These are phyloP conservation scores for Quercus phellos DNA, from an alignment of 331 rosid genomes.

Conservation along the genomic window DNA sequence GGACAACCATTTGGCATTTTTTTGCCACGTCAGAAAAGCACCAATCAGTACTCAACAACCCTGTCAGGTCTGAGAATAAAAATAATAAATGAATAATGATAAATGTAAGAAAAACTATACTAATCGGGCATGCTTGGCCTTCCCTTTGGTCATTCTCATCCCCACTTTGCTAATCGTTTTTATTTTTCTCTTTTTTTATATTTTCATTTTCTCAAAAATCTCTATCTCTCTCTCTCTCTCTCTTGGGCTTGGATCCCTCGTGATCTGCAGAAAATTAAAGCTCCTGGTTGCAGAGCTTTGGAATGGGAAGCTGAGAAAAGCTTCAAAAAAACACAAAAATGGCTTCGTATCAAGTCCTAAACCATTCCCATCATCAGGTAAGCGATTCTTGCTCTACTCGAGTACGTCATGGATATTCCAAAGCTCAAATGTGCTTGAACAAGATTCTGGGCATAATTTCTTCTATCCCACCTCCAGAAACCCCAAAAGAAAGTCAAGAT, in stretches of 20 bases:
- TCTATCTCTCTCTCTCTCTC: neutral
- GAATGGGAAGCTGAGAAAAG: neutral
- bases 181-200: neutral
- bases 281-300: neutral
- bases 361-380: conserved; percentile 10
- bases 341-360: conserved; percentile 13
- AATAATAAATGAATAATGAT: neutral
- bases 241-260: neutral
- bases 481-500: neutral
- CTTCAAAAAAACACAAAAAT: neutral
- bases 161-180: neutral
- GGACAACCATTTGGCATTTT: neutral
- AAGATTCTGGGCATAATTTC: conserved; percentile 44
- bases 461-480: conserved; percentile 17
- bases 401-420: conserved; percentile 28
- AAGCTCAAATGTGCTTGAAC: conserved; percentile 44
- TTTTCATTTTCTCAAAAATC: neutral
- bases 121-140: neutral
- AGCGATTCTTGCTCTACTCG: conserved; percentile 8
- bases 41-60: conserved; percentile 24
- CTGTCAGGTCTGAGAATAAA: neutral
- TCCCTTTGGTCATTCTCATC: neutral
- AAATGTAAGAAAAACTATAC: neutral
- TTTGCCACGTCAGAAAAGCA: neutral
- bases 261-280: neutral